These are phyloP conservation scores for Diplocarpon mali DNA, from an alignment of 2,329 filamentous ascomycete genomes.

Conservation along the genomic window DNA sequence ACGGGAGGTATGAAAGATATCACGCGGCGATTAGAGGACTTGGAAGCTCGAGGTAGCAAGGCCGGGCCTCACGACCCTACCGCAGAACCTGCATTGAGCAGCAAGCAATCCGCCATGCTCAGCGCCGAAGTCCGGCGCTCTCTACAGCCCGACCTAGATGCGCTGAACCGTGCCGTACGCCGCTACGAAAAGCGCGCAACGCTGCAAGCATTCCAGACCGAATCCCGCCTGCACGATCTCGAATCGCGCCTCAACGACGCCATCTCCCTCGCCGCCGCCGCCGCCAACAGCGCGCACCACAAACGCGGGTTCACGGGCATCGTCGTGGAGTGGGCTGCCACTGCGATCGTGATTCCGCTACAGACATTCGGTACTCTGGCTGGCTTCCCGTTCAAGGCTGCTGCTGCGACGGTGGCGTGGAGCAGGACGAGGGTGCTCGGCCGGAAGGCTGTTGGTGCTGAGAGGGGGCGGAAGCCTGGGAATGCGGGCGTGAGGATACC, in stretches of 20 bases:
- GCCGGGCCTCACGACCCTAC: constrained; percentile 22
- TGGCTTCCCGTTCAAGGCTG: constrained; percentile 21
- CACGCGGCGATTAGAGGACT: constrained; percentile 51
- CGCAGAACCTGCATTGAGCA: constrained; percentile 26
- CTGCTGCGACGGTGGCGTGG: constrained; percentile 14
- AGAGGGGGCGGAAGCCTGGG: constrained; percentile 10
- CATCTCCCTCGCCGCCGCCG: constrained; percentile 68
- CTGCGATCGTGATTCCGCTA: constrained; percentile 21
- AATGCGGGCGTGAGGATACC: constrained; percentile 12
- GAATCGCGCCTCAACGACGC: constrained; percentile 66
- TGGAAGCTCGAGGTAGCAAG: constrained; percentile 48
- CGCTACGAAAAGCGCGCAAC: constrained; percentile 85
- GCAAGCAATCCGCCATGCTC: constrained; percentile 32
- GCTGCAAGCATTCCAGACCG: constrained; percentile 62
- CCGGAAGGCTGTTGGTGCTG: constrained; percentile 4
- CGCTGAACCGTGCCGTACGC: constrained; percentile 76
- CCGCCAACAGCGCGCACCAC: constrained; percentile 35
- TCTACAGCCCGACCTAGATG: constrained; percentile 75
- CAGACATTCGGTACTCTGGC: constrained; percentile 18
- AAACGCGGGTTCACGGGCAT: constrained; percentile 15
- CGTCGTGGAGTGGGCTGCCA: constrained; percentile 23
- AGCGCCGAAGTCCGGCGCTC: constrained; percentile 49
- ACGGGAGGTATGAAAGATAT: constrained; percentile 43
- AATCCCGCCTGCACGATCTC: constrained; percentile 60
- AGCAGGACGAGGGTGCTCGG: constrained; percentile 13